Base-by-base conservation (phyloP, 495 filamentous ascomycete species). In the Lichina pygmaea region DNA sequence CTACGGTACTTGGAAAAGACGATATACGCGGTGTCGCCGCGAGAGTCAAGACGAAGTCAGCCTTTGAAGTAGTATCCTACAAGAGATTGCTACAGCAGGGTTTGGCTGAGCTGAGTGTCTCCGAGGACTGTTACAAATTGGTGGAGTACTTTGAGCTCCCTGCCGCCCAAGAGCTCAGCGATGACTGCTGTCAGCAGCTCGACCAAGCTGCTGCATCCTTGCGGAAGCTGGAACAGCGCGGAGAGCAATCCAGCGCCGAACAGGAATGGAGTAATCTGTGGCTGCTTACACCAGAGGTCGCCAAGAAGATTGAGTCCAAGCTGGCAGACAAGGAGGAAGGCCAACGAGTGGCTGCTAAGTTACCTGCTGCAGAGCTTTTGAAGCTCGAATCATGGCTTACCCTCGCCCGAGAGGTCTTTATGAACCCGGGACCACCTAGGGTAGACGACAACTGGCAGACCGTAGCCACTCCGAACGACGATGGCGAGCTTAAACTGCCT, bases 61-160 rank as follows among this genome's bases (percentile, higher is more conserved):
- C 71, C 45, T 54, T 81, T 6, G 84, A 95, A 54, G 73, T 89
- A 6, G 64, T 64, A 13, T 67, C 75, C 44, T 85, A 81, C 50
- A 51, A 89, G 8, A 47, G 58, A 12, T 54, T 78, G 2, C 64
- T 94, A 0, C 64, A 72, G 2, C 59, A 67, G 37, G 64, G 62
- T 43, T 49, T 62, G 39, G 51, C 50, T 33, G 57, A 60, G 32
- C 42, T 60, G 45, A 47, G 56, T 37, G 36, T 56, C 17, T 50
- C 46, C 41, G 45, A 12, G 16, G 34, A 42, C 17, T 45, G 48
- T 0, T 42, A 43, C n/a, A 34, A 17, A 42, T 15, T 33, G 17
- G 15, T 65, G 8, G 53, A 51, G 46, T 46, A 56, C 12, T 52
- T 48, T 48, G 66, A 82, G 41, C 52, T 84, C 0, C 73, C 83